Conservation (phyloP, 1,139 yeast species). For the Suzukiozyma palmioleophila region DNA sequence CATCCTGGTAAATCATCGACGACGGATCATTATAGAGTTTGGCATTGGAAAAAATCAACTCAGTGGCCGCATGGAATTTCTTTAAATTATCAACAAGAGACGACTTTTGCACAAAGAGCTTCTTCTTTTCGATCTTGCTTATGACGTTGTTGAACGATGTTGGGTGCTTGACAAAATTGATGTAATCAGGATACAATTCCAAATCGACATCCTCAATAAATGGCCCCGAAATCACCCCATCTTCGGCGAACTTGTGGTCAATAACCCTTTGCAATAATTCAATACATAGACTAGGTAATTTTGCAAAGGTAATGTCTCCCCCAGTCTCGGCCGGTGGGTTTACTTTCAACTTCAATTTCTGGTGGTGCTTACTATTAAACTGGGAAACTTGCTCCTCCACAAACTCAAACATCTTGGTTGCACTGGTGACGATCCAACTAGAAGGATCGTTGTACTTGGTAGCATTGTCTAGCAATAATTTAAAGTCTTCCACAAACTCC, state of each 20-base stretch:
- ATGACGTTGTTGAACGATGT: conserved; percentile 50
- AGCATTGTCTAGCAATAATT: conserved; percentile 57
- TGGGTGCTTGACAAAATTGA: conserved; percentile 50
- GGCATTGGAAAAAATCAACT: conserved; percentile 54
- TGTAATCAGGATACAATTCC: conserved; percentile 57
- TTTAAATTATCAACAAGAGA: conserved; percentile 37
- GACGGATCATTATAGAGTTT: conserved; percentile 53
- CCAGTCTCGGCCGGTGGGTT: conserved; percentile 4
- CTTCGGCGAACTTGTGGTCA: conserved; percentile 38
- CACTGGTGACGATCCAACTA: conserved; percentile 59
- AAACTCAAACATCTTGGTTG: conserved; percentile 37
- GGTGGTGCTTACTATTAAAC: conserved; percentile 8
- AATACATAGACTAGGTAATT: conserved; percentile 21
- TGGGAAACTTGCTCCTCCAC: conserved; percentile 35
- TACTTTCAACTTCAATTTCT: conserved; percentile 11
- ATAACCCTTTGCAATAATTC: conserved; percentile 33
- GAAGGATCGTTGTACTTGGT: conserved; percentile 56
- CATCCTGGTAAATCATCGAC: conserved; percentile 54
- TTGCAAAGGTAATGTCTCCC: conserved; percentile 15
- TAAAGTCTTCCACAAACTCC: conserved; percentile 53
- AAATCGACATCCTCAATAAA: conserved; percentile 55
- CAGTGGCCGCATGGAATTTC: conserved; percentile 45
- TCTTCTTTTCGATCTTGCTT: conserved; percentile 37
- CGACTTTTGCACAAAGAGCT: conserved; percentile 26
- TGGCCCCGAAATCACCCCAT: conserved; percentile 49